These are phyloP conservation scores for Keithomyces neogunnii DNA, from an alignment of 2,329 filamentous ascomycete genomes.

Conservation along the genomic window DNA sequence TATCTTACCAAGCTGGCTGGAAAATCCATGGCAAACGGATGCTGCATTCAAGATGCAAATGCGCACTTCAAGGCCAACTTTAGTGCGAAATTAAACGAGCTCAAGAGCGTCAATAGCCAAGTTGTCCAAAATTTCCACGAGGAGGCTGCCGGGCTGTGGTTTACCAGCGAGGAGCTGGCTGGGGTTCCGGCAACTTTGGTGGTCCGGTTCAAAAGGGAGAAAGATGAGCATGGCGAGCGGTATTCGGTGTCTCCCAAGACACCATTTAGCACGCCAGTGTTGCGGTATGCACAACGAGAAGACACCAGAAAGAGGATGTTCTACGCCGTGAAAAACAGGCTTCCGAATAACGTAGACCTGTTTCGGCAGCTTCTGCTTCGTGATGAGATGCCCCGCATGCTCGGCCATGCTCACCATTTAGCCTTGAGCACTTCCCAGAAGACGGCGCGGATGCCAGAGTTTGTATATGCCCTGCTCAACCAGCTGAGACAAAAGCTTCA, in stretches of 20 bases:
- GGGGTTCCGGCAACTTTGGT: slow-evolving; percentile 65
- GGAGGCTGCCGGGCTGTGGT: slow-evolving; percentile 65
- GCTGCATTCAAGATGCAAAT: slow-evolving; percentile 60
- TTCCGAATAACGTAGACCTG: background rate
- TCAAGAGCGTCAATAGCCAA: slow-evolving; percentile 59
- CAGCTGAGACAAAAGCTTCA: background rate
- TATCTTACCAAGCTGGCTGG: slow-evolving; percentile 65
- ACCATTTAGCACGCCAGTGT: background rate
- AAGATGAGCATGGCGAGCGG: slow-evolving; percentile 56
- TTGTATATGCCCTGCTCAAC: background rate
- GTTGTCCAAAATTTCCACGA: slow-evolving; percentile 71
- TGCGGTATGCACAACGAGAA: background rate
- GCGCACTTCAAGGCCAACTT: background rate
- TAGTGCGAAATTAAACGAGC: slow-evolving; percentile 39
- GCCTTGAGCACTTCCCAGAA: background rate
- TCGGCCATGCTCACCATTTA: background rate
- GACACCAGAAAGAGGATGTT: background rate
- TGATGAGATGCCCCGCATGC: background rate
- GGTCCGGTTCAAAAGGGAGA: slow-evolving; percentile 54
- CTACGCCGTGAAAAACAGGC: background rate
- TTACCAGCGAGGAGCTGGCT: slow-evolving; percentile 57
- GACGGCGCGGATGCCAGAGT: background rate
- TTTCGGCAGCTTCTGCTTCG: background rate
- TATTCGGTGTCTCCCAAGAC: background rate
- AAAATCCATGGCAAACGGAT: slow-evolving; percentile 64